Evolutionary conservation across 2,329 filamentous ascomycete genomes (phyloP), one percentile per base, ranked within the genome.

Genomic region (Dryadomyces quercivorus): DNA sequence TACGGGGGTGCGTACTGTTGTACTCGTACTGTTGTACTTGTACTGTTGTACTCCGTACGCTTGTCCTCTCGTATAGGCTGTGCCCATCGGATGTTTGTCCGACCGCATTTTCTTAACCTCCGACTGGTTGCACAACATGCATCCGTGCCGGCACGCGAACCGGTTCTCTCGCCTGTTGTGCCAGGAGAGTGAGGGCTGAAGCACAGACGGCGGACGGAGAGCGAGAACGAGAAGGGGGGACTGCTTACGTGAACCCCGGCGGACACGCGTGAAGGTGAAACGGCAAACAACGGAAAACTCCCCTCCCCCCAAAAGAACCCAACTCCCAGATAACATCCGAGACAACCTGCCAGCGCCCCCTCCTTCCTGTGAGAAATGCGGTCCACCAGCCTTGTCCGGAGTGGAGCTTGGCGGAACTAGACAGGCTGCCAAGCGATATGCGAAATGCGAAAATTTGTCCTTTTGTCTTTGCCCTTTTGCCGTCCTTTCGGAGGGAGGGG

Each of bases 241-340:
- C 44, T 46, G 13, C 26, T 31, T 31, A 31, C 26, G 4, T 31
- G 26, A 31, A 31, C 26, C 26, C 26, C 8, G 26, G 26, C 26
- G 26, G 26, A 31, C 26, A 8, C 26, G 26, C 8, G 26, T 31
- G 26, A 31, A 31, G 26, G 44, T 46, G 44, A 46, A 46, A 46
- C 44, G 9, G 20, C 26, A 13, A 13, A 46, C n/a, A 5, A 49
- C 7, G 8, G 20, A 45, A 26, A 55, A n/a, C n/a, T n/a, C n/a
- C n/a, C n/a, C n/a, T n/a, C n/a, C n/a, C n/a, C n/a, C n/a, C n/a
- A n/a, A 40, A 56, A 31, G 8, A 31, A 31, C 26, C 26, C 26
- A 31, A 31, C 26, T 31, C 8, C 26, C 26, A 31, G 26, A 31
- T 56, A 55, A 50, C 54, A 52, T 52, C 54, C 54, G 54, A 55